Percentiles rank a stretch among this genome's conserved stretches.
Evolutionary conservation across 345 rosid species (phyloP).

Genomic region (Arabidopsis arenosa): DNA sequence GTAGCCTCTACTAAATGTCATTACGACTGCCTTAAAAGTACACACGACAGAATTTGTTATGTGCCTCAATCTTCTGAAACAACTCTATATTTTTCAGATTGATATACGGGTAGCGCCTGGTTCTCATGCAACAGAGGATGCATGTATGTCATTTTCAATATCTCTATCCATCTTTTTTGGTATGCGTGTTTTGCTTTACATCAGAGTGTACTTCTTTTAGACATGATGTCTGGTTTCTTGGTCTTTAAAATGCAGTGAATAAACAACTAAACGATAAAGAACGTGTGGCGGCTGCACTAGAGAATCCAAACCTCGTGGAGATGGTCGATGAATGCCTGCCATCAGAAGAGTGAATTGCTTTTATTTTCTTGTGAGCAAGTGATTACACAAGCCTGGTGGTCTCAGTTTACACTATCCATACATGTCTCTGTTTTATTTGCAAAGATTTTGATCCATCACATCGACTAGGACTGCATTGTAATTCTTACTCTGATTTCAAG

Average conservation of each 20-base stretch:
- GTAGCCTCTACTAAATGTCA: not conserved
- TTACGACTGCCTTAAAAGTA: not conserved
- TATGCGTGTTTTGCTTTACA: conserved; percentile 6
- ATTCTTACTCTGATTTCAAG: not conserved
- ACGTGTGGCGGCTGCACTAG: conserved; percentile 91
- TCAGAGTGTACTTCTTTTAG: not conserved
- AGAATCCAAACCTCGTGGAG: conserved; percentile 89
- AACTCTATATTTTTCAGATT: conserved; percentile 53
- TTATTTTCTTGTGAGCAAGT: not conserved
- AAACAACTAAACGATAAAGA: conserved; percentile 95
- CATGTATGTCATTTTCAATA: conserved; percentile 52
- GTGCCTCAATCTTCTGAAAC: not conserved
- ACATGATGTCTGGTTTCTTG: conserved; percentile 3
- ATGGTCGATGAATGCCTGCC: conserved; percentile 90
- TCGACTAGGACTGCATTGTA: conserved; percentile 6
- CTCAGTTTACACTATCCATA: conserved; percentile 8
- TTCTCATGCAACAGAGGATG: conserved; percentile 92
- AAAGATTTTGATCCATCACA: conserved; percentile 16
- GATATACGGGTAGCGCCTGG: conserved; percentile 96
- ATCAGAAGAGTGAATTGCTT: conserved; percentile 52
- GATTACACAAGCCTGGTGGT: conserved; percentile 14
- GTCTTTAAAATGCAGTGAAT: conserved; percentile 63
- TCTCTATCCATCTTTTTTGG: not conserved
- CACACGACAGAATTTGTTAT: too few species aligned
- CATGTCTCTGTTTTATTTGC: conserved; percentile 14